These are phyloP conservation scores for Clonostachys sp. DNA, from an alignment of 2,329 filamentous ascomycete species.

Conservation along the genomic window DNA sequence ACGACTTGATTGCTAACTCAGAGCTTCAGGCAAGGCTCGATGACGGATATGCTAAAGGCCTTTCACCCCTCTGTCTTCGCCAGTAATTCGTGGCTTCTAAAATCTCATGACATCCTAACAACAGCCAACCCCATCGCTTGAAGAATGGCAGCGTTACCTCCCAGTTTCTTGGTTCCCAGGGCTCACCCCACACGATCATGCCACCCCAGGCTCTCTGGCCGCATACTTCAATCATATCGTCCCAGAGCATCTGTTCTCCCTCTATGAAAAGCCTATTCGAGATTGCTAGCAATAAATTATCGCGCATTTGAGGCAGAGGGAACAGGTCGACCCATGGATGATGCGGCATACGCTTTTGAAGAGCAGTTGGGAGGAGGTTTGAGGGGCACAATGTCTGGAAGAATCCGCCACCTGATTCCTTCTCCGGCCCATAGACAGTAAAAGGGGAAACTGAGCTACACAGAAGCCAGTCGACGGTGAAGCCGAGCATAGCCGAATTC, in stretches of 20 bases:
- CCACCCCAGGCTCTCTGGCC: constrained; percentile 3
- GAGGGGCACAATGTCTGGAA: neutral
- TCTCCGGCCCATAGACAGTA: neutral
- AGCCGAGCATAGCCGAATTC: constrained; percentile 3
- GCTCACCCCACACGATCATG: constrained; percentile 41
- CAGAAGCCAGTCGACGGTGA: constrained; percentile 5
- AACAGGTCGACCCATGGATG: constrained; percentile 29
- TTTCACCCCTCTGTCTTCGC: constrained; percentile 7
- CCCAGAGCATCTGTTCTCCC: constrained; percentile 12
- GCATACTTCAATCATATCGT: constrained; percentile 2
- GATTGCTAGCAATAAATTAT: constrained; percentile 18
- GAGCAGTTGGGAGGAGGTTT: constrained; percentile 1
- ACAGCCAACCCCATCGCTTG: constrained; percentile 32
- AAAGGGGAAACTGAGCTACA: constrained; percentile 5
- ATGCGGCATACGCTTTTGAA: constrained; percentile 11
- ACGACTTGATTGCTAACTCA: no score
- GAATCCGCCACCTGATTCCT: neutral
- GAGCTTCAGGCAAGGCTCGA: no score
- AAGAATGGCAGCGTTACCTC: constrained; percentile 37
- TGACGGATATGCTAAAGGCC: neutral
- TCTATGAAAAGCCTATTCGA: constrained; percentile 1
- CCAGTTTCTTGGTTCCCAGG: constrained; percentile 37
- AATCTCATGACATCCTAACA: constrained; percentile 25
- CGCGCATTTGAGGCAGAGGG: constrained; percentile 22
- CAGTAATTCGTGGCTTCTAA: constrained; percentile 26